Conservation (phyloP, 129 eudicot species). For the Lactuca sativa region DNA sequence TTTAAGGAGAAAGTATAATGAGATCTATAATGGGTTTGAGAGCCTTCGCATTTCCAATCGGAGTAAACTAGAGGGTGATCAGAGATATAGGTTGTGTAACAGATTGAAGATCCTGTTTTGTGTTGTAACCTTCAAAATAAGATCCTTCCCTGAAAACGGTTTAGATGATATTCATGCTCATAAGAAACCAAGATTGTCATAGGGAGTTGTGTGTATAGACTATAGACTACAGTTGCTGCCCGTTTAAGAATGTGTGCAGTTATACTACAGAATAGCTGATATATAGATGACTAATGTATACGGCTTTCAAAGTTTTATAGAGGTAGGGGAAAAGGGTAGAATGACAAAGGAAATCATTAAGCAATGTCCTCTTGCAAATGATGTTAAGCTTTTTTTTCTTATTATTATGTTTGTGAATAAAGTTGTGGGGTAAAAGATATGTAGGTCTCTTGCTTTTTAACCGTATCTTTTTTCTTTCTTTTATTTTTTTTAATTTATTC, state of each 20-base stretch:
- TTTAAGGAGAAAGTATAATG: background rate
- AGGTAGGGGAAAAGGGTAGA: background rate
- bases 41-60: slow-evolving; percentile 19
- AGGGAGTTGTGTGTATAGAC: slow-evolving; percentile 5
- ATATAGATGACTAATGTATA: background rate
- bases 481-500: background rate
- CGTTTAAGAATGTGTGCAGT: background rate
- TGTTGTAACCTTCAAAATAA: slow-evolving; percentile 15
- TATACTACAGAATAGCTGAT: background rate
- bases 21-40: slow-evolving; percentile 16
- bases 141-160: slow-evolving; percentile 5
- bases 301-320: background rate
- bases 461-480: background rate
- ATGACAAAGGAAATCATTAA: background rate
- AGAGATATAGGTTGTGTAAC: slow-evolving; percentile 9
- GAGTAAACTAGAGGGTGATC: slow-evolving; percentile 2
- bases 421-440: background rate
- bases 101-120: slow-evolving; percentile 34
- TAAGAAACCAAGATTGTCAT: slow-evolving; percentile 29
- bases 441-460: background rate
- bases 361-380: background rate
- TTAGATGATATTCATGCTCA: slow-evolving; percentile 21
- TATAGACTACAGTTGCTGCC: slow-evolving; percentile 11
- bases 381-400: background rate
- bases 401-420: background rate